Conservation (phyloP, 2,329 filamentous ascomycete genomes). For the Helotiales sp. region DNA sequence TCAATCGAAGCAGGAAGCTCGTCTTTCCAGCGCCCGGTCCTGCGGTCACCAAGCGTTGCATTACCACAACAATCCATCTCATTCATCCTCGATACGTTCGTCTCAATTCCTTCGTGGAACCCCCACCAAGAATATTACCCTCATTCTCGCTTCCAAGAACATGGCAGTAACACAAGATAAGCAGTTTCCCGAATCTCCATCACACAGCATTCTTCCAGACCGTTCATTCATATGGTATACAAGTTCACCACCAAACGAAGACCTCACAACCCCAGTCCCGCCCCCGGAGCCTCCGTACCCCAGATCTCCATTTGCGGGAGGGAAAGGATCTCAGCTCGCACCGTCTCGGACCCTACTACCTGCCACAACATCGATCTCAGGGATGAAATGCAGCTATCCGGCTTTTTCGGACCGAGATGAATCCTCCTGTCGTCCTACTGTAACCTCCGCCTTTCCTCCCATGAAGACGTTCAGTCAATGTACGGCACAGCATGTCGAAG, state of each 20-base stretch:
- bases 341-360: no score
- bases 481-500: no score
- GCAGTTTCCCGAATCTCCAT: neutral
- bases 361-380: no score
- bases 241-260: neutral
- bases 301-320: neutral
- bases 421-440: neutral
- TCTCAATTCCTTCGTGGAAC: neutral
- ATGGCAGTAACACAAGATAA: neutral
- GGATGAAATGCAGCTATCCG: neutral
- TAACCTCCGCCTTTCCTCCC: neutral
- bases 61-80: neutral
- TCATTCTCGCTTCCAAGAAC: neutral
- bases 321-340: neutral
- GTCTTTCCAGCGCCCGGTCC: neutral
- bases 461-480: neutral
- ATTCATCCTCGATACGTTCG: neutral
- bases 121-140: neutral
- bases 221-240: neutral
- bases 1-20: neutral
- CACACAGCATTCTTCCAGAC: slow-evolving; percentile 1
- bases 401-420: neutral
- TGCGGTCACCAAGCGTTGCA: neutral
- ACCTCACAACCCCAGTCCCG: neutral
- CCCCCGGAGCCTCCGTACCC: neutral